Evolutionary conservation across 352 stramenopile genomes (phyloP).

Genomic region (Blastocystis hominis): DNA sequence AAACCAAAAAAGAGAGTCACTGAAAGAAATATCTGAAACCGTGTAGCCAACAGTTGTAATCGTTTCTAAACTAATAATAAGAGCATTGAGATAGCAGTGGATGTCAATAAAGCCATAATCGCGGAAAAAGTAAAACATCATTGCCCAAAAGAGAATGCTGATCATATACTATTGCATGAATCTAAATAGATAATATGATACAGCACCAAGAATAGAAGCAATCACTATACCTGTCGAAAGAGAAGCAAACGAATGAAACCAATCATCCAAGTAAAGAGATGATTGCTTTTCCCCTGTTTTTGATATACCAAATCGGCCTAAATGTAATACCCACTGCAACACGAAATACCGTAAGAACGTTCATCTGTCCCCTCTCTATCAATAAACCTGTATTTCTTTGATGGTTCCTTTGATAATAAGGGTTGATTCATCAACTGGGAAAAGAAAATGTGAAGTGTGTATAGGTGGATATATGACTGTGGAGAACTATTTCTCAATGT

Average conservation of each 20-base stretch:
- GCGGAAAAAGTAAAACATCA: conserved; percentile 35
- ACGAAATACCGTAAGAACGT: conserved; percentile 7
- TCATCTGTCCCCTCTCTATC: conserved; percentile 19
- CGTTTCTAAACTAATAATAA: conserved; percentile 54
- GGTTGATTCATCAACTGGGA: not conserved
- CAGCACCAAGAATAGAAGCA: conserved; percentile 38
- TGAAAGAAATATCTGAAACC: conserved; percentile 55
- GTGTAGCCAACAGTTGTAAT: conserved; percentile 56
- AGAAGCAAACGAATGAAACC: conserved; percentile 56
- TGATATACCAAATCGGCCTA: not conserved
- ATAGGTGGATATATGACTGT: too few species aligned
- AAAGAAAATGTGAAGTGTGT: too few species aligned
- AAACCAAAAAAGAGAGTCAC: not conserved
- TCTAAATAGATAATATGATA: not conserved
- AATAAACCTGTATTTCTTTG: not conserved
- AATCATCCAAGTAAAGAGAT: not conserved
- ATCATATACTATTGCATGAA: conserved; percentile 22
- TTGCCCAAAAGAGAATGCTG: conserved; percentile 32
- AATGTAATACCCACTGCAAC: not conserved
- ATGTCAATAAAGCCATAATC: conserved; percentile 53
- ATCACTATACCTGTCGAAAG: conserved; percentile 38
- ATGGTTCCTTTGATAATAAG: not conserved
- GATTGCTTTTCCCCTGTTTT: not conserved
- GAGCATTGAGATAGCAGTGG: conserved; percentile 32
- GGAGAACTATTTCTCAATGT: too few species aligned